A percentile compares a stretch with the other conserved stretches of the same genome.
phyloP scores from a whole-genome alignment of 139 green algal species.

The Nannochloris sp. region DNA sequence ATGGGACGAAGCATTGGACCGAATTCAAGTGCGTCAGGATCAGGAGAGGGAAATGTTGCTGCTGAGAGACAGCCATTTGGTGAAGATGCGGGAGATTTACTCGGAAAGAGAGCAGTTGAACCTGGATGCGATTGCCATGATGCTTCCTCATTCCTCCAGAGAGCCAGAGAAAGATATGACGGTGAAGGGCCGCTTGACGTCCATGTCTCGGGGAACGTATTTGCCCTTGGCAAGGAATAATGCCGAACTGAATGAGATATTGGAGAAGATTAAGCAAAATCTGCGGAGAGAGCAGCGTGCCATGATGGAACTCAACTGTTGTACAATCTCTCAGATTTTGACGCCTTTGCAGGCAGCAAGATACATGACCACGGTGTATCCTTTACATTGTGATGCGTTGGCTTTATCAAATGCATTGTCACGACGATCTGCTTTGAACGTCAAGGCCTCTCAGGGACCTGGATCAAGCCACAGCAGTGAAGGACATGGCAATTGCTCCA shows the following conservation, averaged over 20 bases:
- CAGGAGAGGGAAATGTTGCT: slow-evolving; percentile 30
- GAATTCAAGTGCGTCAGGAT: slow-evolving; percentile 19
- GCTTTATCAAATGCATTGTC: slow-evolving; percentile 18
- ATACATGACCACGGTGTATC: slow-evolving; percentile 27
- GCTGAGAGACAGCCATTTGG: slow-evolving; percentile 22
- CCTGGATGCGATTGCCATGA: slow-evolving; percentile 30
- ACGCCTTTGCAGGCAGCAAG: slow-evolving; percentile 16
- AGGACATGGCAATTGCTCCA: background rate
- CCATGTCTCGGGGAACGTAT: slow-evolving; percentile 10
- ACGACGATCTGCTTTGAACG: background rate
- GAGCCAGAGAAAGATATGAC: slow-evolving; percentile 24
- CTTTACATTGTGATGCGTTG: slow-evolving; percentile 32
- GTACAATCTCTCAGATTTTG: slow-evolving; percentile 11
- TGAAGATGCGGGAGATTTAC: slow-evolving; percentile 32
- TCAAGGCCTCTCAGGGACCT: no score
- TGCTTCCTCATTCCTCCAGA: slow-evolving; percentile 16
- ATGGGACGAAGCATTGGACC: slow-evolving; percentile 10
- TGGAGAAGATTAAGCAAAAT: slow-evolving; percentile 33
- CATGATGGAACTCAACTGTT: slow-evolving; percentile 32
- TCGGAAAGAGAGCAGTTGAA: slow-evolving; percentile 30
- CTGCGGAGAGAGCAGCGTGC: slow-evolving; percentile 24
- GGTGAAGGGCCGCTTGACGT: slow-evolving; percentile 14
- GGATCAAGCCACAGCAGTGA: background rate
- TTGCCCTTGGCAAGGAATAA: slow-evolving; percentile 16
- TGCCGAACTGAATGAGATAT: slow-evolving; percentile 19